Evolutionary conservation across 805 yeast species (phyloP).

Genomic region (Zygosaccharomyces lentus): DNA sequence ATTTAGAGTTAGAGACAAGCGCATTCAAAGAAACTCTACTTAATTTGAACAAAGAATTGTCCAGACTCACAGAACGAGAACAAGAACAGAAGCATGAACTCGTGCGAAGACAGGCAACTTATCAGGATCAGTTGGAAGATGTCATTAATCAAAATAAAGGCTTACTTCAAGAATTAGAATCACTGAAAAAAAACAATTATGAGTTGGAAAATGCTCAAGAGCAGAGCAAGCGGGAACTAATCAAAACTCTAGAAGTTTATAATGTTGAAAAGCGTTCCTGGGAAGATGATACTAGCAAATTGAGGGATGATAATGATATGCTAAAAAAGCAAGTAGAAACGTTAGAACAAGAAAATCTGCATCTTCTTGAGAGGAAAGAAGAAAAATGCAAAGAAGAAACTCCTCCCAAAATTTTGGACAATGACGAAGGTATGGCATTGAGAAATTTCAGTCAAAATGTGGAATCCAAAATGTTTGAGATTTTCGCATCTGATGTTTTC

Average conservation of each 20-base stretch:
- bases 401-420: neutral
- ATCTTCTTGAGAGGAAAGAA: neutral
- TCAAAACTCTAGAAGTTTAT: neutral
- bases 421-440: conserved; percentile 1
- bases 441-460: conserved; percentile 1
- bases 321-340: conserved; percentile 2
- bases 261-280: neutral
- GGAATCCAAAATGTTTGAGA: conserved; percentile 25
- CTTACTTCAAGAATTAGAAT: conserved; percentile 12
- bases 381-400: neutral
- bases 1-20: conserved; percentile 25
- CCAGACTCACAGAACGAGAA: conserved; percentile 25
- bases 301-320: conserved; percentile 1
- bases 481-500: conserved; percentile 48
- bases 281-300: neutral
- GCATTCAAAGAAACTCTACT: conserved; percentile 31
- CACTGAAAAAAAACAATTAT: conserved; percentile 23
- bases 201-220: conserved; percentile 49
- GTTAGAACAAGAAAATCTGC: conserved; percentile 3
- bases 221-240: conserved; percentile 40
- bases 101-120: conserved; percentile 22
- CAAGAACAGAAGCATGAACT: conserved; percentile 12
- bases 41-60: conserved; percentile 27
- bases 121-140: conserved; percentile 19
- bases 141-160: conserved; percentile 14